Conservation (phyloP, 1,139 yeast species). For the Yamadazyma trypodendri region DNA sequence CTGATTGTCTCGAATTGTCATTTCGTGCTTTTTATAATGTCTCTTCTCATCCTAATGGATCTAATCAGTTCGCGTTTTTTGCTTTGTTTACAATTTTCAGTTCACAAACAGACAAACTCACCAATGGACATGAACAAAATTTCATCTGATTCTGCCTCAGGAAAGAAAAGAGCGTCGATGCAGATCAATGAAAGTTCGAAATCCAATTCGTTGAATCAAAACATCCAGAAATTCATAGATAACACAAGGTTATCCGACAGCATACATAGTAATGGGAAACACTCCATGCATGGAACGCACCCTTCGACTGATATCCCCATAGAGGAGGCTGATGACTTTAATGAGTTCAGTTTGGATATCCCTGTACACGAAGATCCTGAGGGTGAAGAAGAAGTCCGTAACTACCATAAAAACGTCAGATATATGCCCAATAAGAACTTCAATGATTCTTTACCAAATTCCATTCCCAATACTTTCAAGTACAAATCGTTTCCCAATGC, state of each 20-base stretch:
- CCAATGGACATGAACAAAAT: background rate
- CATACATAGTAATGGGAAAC: background rate
- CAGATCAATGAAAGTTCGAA: background rate
- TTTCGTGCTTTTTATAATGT: too few relatives aligned
- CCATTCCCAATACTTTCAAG: constrained; percentile 48
- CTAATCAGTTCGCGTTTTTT: background rate
- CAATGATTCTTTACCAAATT: constrained; percentile 26
- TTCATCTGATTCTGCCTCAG: background rate
- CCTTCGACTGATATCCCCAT: background rate
- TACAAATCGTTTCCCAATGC: constrained; percentile 50
- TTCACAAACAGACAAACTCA: background rate
- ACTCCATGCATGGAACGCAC: constrained; percentile 1
- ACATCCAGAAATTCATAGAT: constrained; percentile 13
- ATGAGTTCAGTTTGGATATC: constrained; percentile 15
- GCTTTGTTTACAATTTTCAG: constrained; percentile 1
- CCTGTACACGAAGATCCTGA: constrained; percentile 7
- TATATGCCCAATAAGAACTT: constrained; percentile 38
- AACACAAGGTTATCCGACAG: constrained; percentile 13
- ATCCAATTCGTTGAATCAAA: constrained; percentile 10
- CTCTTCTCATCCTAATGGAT: background rate
- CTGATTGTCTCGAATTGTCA: too few relatives aligned
- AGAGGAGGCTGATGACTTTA: constrained; percentile 6
- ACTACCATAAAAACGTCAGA: constrained; percentile 34
- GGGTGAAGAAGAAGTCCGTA: constrained; percentile 11
- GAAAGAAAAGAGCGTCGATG: background rate